Base-by-base conservation (phyloP, 345 rosid species). In the Boechera stricta region DNA sequence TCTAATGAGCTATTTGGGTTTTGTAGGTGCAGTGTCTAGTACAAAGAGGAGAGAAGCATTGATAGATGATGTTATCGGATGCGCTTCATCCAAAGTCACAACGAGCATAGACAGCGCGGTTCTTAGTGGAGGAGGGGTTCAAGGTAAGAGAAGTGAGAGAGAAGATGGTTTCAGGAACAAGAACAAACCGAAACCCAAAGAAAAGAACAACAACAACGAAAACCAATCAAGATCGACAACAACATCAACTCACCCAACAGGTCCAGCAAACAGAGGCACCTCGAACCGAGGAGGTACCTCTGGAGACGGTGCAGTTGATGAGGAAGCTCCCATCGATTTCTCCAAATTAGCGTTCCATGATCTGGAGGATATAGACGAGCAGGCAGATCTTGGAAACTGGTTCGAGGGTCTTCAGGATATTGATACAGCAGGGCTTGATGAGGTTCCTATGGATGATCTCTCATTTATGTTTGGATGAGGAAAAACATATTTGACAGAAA, bases 391-490 rank as follows among this genome's bases (percentile, higher is more conserved):
- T 4, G 81, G 84, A 47, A 80, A 79, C 4, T 89, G 91, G 88
- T 83, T 92, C 5, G 98, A 92, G 48, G 90, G 87, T 7, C 82
- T 88, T 75, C 98, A 84, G 71, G 99, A 85, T 70, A 85, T 84
- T 55, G 97, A 91, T 73, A 74, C 91, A 2, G 81, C 84, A 9
- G 98, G 98, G 66, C 90, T 93, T 35, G 90, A 87, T 18, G 89
- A 86, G 69, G 87, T 93, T 82, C 98, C 99, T 16, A 91, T 91
- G 97, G 99, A 96, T 74, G 97, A 93, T 76, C 91, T 96, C 33
- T 76, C 89, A 0, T 78, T 78, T 9, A 72, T 78, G 81, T 78
- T 78, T 52, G 81, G 81, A 41, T 78, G 57, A 33, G 45, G 6
- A 39, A 8, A 38, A 53, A 53, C n/a, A 52, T 24, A 56, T 29